Evolutionary conservation across 805 yeast species (phyloP), one percentile per base, ranked within the genome.

Genomic region (Yamadazyma kitorensis): DNA sequence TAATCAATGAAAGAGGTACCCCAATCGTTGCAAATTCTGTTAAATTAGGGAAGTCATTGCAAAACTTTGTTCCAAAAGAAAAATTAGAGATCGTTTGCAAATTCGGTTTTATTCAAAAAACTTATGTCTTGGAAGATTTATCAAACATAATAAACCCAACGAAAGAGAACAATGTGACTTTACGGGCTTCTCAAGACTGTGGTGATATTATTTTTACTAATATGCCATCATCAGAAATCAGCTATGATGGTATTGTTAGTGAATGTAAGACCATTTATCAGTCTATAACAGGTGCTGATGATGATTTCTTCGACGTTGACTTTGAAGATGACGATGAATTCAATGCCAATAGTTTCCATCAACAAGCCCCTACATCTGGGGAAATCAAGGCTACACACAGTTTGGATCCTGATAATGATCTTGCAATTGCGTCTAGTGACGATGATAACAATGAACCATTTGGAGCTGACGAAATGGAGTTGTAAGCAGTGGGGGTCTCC

Each of bases 301-400:
- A 91, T 49, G 98, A 91, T 60, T 93, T 93, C 64, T 91, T 91
- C 54, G 96, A 87, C 57, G 86, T 91, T 26, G 98, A 91, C 59
- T 91, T 91, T 54, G 97, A 91, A 59, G 98, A 91, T 56, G 96
- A 88, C 14, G 95, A 85, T 27, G 70, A 67, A 4, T 39, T 29
- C 22, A 40, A 34, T 31, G 34, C 37, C 16, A 35, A 38, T 22
- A 40, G 43, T n/a, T 43, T 40, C 36, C 48, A 43, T 34, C 48
- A 42, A 27, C 42, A 37, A 17, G 29, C 34, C 13, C 12, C 37
- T 12, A 17, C 24, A 17, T 19, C 35, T 19, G 21, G 31, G n/a
- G 16, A 18, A 21, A 6, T 30, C 15, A 34, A 34, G 30, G 10
- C 13, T 17, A 14, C 18, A 15, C 20, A 13, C 11, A 27, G 13